phyloP scores from a whole-genome alignment of 2,329 filamentous ascomycete genomes.

The Talaromyces sp. region DNA sequence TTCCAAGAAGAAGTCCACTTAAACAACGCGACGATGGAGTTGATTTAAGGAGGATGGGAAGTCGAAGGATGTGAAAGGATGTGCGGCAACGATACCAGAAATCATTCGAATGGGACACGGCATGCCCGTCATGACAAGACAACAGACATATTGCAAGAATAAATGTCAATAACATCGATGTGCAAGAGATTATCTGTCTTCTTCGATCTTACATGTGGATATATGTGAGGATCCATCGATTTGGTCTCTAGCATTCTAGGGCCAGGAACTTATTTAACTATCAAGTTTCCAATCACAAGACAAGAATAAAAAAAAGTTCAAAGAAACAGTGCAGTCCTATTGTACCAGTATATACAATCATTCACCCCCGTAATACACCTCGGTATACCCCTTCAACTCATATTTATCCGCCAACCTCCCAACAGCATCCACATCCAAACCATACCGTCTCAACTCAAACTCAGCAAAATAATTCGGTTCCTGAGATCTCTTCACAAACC shows the following conservation, averaged over 20 bases:
- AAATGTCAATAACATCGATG: not conserved
- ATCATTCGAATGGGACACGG: not conserved
- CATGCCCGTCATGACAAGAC: not conserved
- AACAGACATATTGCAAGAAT: not conserved
- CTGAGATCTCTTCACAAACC: conserved; percentile 49
- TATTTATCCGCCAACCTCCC: conserved; percentile 25
- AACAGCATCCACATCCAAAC: conserved; percentile 25
- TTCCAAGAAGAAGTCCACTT: conserved; percentile 43
- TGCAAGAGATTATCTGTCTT: not conserved
- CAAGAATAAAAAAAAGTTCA: conserved; percentile 10
- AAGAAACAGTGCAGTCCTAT: not conserved
- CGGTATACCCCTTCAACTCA: conserved; percentile 34
- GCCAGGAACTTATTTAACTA: not conserved
- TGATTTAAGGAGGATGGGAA: not conserved
- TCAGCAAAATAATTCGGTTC: conserved; percentile 64
- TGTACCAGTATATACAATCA: not conserved
- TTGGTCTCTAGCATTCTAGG: not conserved
- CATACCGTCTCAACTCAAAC: conserved; percentile 51
- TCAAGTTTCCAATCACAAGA: conserved; percentile 1
- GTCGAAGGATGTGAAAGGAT: not conserved
- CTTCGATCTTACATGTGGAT: not conserved
- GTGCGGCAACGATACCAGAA: not conserved
- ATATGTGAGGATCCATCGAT: not conserved
- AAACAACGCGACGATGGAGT: conserved; percentile 21
- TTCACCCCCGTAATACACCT: conserved; percentile 32